Conservation (phyloP, 805 yeast species). For the Candida sanyiensis region DNA sequence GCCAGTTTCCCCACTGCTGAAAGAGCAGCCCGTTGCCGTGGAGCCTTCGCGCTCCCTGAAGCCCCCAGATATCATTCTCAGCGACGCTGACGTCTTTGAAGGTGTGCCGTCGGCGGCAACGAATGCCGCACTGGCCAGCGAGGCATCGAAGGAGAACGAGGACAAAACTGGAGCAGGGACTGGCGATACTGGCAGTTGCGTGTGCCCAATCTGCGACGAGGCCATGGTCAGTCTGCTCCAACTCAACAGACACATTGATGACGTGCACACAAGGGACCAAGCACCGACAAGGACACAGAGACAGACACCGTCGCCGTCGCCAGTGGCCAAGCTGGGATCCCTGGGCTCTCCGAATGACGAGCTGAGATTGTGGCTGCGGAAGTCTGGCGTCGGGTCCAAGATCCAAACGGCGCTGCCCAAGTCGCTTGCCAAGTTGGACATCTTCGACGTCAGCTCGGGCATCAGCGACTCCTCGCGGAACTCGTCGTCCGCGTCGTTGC, state of each 20-base stretch:
- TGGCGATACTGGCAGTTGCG: conserved; percentile 4
- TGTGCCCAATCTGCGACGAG: conserved; percentile 71
- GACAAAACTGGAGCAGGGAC: neutral
- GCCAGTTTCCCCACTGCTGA: too few relatives aligned
- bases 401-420: conserved; percentile 31
- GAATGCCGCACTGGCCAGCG: neutral
- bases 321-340: neutral
- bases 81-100: conserved; percentile 10
- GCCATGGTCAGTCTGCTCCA: conserved; percentile 47
- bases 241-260: conserved; percentile 69
- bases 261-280: conserved; percentile 37
- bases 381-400: conserved; percentile 34
- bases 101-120: conserved; percentile 1
- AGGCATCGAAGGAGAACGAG: conserved; percentile 4
- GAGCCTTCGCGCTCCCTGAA: conserved; percentile 5
- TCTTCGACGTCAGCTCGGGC: conserved; percentile 39
- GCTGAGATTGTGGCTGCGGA: conserved; percentile 39
- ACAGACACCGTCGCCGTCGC: conserved; percentile 5
- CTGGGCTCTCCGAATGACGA: conserved; percentile 26
- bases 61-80: conserved; percentile 13
- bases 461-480: conserved; percentile 15
- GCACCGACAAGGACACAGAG: conserved; percentile 8
- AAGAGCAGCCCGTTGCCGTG: too few relatives aligned
- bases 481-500: conserved; percentile 10
- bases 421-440: conserved; percentile 41